phyloP scores from a whole-genome alignment of 441 rosid species.

The Populus hybrid region DNA sequence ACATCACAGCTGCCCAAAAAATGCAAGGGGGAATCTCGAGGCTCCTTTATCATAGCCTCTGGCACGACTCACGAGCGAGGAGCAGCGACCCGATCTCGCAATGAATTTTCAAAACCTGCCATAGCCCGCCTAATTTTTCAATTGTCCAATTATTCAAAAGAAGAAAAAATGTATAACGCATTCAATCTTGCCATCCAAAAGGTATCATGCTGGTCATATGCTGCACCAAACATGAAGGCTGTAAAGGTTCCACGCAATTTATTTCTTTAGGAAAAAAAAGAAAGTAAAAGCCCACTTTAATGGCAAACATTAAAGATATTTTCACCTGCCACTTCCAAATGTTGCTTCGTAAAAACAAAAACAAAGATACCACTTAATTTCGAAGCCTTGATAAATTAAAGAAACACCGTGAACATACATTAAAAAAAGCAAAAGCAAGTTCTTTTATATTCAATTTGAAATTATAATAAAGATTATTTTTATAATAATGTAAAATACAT shows the following conservation, averaged over 20 bases:
- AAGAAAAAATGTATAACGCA: background rate
- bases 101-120: background rate
- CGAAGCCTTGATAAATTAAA: too few species aligned
- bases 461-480: too few species aligned
- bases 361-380: too few species aligned
- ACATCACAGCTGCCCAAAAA: background rate
- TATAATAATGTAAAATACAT: too few species aligned
- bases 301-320: background rate
- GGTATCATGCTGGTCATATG: conserved; percentile 8
- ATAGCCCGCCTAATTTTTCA: background rate
- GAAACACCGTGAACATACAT: too few species aligned
- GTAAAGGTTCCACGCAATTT: background rate
- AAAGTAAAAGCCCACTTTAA: background rate
- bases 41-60: background rate
- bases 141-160: background rate
- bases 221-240: background rate
- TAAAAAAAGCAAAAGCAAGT: background rate
- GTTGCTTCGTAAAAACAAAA: too few species aligned
- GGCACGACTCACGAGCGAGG: background rate
- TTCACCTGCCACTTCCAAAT: background rate
- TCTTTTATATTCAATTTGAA: background rate
- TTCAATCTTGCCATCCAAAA: conserved; percentile 10
- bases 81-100: background rate
- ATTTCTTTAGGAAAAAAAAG: background rate
- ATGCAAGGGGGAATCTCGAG: background rate